Base-by-base conservation (phyloP, 2,329 filamentous ascomycete genomes). In the Aspergillus sojae region DNA sequence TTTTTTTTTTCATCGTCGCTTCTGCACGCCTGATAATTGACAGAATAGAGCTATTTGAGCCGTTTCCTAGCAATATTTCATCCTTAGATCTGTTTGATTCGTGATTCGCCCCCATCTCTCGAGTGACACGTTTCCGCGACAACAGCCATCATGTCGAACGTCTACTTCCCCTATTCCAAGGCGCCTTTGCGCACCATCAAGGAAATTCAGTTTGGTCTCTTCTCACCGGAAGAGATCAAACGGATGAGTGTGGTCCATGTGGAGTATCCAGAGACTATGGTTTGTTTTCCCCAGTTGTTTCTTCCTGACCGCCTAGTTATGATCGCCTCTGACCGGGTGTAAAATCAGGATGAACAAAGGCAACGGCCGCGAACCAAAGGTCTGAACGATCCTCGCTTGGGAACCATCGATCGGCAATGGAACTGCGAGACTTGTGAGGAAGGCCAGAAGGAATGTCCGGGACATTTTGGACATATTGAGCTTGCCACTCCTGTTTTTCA, bases 201-300 rank as follows among this genome's bases (percentile, higher is more conserved):
- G 86, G 96, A 99, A 86, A 97, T 99, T 74, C 96, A 99, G 85
- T 99, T 99, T 78, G 95, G 95, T 77, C 88, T 99, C 77, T 88
- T 99, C 80, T 96, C 95, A 41, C 95, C 95, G 30, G 95, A 99
- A 79, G 96, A 99, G 84, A 97, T 98, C 81, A 98, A 99, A 85
- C 94, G 91, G 75, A 96, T 98, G 93, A 97, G 94, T 81, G 94
- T 98, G 68, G 91, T 90, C 72, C 92, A 97, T 79, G 94, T 99
- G 78, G 87, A 95, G 79, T 98, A 97, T 77, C 94, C 95, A n/a
- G 95, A 99, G 84, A 98, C 95, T 32, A 97, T 99, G 95, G 85
- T 85, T 74, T 66, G 81, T 75, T 53, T 68, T 65, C 56, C 53
- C 59, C 63, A 43, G 58, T 67, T 60, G 23, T 28, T 55, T 62